Evolutionary conservation across 1,284 basidiomycete species (phyloP).

Genomic region (Ganoderma sinense): DNA sequence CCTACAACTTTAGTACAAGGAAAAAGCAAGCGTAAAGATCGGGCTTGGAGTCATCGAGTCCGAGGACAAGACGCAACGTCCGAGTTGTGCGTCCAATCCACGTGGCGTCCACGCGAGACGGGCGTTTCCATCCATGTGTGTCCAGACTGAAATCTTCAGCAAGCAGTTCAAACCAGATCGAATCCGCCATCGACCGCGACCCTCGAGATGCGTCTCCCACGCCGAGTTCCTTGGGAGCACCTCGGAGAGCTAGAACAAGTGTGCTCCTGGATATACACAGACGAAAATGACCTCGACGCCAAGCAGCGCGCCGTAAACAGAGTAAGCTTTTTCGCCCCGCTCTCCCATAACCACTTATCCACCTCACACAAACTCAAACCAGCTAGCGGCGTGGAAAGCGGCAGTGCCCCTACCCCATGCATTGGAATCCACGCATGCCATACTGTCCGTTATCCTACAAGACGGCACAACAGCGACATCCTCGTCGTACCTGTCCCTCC

Average conservation of each 20-base stretch:
- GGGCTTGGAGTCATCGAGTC: too few relatives aligned
- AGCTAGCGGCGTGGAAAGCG: conserved; percentile 83
- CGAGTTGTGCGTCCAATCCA: not conserved
- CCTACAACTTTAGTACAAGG: not conserved
- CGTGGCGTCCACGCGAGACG: not conserved
- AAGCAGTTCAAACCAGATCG: not conserved
- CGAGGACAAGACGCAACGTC: not conserved
- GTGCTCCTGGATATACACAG: conserved; percentile 81
- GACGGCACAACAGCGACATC: conserved; percentile 43
- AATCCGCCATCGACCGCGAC: not conserved
- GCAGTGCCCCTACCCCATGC: conserved; percentile 77
- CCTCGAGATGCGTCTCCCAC: conserved; percentile 75
- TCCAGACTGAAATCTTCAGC: too few relatives aligned
- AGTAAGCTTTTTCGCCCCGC: conserved; percentile 50
- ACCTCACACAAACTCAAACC: conserved; percentile 17
- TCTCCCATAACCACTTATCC: conserved; percentile 13
- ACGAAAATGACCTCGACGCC: conserved; percentile 64
- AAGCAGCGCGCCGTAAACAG: conserved; percentile 74
- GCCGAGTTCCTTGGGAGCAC: conserved; percentile 85
- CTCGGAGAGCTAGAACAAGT: conserved; percentile 82
- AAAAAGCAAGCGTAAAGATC: not conserved
- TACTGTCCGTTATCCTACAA: conserved; percentile 70
- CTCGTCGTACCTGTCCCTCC: conserved; percentile 54
- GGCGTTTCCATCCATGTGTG: not conserved
- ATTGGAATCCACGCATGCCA: conserved; percentile 73